Conservation (phyloP, 2,329 filamentous ascomycete species). For the Botrytis elliptica region DNA sequence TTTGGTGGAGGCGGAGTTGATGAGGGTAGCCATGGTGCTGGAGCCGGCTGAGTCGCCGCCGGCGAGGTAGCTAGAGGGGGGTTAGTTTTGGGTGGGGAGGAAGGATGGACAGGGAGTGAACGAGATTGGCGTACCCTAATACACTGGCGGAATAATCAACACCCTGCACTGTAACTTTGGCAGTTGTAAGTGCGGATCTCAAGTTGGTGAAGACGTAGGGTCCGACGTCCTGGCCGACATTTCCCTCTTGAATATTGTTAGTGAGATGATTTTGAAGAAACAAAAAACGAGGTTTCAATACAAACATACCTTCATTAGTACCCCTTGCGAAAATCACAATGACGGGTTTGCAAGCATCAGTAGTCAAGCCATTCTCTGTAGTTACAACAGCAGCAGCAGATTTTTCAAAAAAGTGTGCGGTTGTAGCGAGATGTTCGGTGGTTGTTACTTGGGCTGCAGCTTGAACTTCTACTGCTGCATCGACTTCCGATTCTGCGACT, state of each 20-base stretch:
- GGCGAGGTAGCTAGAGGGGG: not conserved
- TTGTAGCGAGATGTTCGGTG: not conserved
- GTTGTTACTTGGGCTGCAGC: not conserved
- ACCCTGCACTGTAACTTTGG: slow-evolving; percentile 34
- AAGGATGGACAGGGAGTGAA: not conserved
- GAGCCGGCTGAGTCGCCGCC: slow-evolving; percentile 10
- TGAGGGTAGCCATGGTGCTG: slow-evolving; percentile 34
- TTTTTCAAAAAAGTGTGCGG: not conserved
- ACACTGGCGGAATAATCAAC: slow-evolving; percentile 39
- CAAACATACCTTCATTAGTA: slow-evolving; percentile 42
- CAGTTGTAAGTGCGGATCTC: slow-evolving; percentile 27
- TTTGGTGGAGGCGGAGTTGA: slow-evolving; percentile 36
- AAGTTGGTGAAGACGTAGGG: slow-evolving; percentile 38
- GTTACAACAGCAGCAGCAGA: not conserved
- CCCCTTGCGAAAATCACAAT: slow-evolving; percentile 48
- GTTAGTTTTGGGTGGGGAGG: not conserved
- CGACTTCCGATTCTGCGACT: not conserved
- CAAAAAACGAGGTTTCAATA: not conserved
- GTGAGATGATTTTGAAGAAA: not conserved
- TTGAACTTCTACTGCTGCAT: not conserved
- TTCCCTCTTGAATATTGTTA: slow-evolving; percentile 38
- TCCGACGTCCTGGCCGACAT: slow-evolving; percentile 43
- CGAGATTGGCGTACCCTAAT: slow-evolving; percentile 28
- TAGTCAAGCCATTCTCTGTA: slow-evolving; percentile 16
- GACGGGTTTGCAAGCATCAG: slow-evolving; percentile 10